Evolutionary conservation across 208 protist genomes (phyloP), one percentile per base, ranked within the genome.

Genomic region (Leishmania turanica): DNA sequence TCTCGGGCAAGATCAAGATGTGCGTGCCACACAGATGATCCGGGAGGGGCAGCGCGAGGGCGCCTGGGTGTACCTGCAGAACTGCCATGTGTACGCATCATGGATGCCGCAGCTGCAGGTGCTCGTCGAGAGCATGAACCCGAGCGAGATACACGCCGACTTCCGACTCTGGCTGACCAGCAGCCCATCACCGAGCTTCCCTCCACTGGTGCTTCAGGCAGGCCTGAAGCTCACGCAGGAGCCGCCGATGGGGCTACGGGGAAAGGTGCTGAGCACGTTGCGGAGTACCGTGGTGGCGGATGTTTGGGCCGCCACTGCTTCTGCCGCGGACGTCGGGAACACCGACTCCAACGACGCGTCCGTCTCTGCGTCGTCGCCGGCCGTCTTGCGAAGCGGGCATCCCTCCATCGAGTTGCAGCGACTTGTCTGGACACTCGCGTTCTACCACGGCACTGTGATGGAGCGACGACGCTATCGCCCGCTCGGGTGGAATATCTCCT

Each of bases 131-230:
- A 89, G 88, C 45, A 86, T 99, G 76, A 86, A 91, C 64, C 84
- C 88, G 17, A 80, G 70, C 19, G 87, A 94, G 75, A 89, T 92
- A 1, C 94, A 99, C 86, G 87, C 87, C 47, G 92, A 98, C 77
- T 99, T 99, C 89, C 87, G 98, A 56, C 89, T 99, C 54, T 99
- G 98, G 97, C 90, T 99, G 73, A 99, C 98, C 15, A 98, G 96
- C 65, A 98, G 94, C 90, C 98, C 98, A 31, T 94, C 96, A 3
- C 71, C 85, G 21, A 84, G 62, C 66, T 99, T 99, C 85, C 98
- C 98, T 6, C 89, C 96, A 11, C 82, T 94, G 69, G 95, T 99
- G 72, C 91, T 99, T 77, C 97, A 99, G 84, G 91, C 90, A 65
- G 96, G 97, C 78, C 89, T 99, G 77, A 99, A 99, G 90, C 84